Conservation (phyloP, 352 stramenopile species). For the Thalassiosira hispida region DNA sequence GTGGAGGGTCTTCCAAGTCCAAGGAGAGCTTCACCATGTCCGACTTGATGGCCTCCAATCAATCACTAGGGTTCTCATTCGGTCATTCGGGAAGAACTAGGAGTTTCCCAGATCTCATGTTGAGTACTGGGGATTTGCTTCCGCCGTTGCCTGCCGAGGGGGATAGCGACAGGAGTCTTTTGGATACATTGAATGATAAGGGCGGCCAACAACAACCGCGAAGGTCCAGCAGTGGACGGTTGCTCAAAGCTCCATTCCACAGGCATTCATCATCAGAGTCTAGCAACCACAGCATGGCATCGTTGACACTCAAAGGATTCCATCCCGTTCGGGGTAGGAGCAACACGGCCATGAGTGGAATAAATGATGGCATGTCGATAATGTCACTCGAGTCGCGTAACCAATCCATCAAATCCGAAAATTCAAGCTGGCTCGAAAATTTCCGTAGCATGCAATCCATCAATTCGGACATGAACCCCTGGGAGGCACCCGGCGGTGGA, state of each 20-base stretch:
- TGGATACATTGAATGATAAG: background rate
- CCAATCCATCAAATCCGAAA: constrained; percentile 11
- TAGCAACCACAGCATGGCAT: constrained; percentile 32
- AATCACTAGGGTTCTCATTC: constrained; percentile 17
- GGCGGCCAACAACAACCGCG: constrained; percentile 8
- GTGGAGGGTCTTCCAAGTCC: constrained; percentile 32
- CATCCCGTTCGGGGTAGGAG: constrained; percentile 37
- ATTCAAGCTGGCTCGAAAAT: constrained; percentile 47
- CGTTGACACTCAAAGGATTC: constrained; percentile 40
- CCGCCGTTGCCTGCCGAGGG: background rate
- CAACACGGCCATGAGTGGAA: constrained; percentile 42
- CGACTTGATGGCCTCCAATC: constrained; percentile 36
- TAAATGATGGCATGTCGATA: constrained; percentile 57
- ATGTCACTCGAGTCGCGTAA: constrained; percentile 59
- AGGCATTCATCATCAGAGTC: constrained; percentile 38
- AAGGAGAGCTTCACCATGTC: constrained; percentile 28
- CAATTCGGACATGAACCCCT: constrained; percentile 43
- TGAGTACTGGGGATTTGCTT: constrained; percentile 37
- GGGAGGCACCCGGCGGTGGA: constrained; percentile 9
- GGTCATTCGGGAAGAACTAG: constrained; percentile 25
- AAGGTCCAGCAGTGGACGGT: constrained; percentile 14
- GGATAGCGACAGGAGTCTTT: constrained; percentile 17
- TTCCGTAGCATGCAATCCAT: constrained; percentile 56
- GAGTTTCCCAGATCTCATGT: constrained; percentile 54
- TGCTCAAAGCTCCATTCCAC: constrained; percentile 19